Conservation (phyloP, 1,139 yeast species). For the Pichia kudriavzevii region DNA sequence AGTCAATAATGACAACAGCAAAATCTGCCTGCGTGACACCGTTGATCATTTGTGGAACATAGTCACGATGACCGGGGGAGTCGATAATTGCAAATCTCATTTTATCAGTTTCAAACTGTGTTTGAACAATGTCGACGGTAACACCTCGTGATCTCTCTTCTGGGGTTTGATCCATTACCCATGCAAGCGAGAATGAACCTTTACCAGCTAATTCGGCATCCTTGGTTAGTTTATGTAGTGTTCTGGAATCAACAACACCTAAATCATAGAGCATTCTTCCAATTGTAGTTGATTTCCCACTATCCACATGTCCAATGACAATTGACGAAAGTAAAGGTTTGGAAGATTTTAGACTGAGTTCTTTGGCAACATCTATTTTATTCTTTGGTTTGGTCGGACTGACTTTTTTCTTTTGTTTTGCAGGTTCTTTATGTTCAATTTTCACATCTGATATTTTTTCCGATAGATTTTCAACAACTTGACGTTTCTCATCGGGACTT, state of each 20-base stretch:
- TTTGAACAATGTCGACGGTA: conserved; percentile 83
- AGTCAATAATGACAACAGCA: conserved; percentile 69
- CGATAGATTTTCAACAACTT: conserved; percentile 31
- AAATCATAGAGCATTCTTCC: conserved; percentile 80
- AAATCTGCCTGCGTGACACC: conserved; percentile 88
- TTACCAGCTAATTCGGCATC: conserved; percentile 84
- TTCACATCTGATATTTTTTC: conserved; percentile 23
- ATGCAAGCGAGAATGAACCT: conserved; percentile 89
- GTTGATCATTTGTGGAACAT: conserved; percentile 97
- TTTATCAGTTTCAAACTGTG: conserved; percentile 62
- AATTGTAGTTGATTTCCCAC: conserved; percentile 93
- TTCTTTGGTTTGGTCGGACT: conserved; percentile 35
- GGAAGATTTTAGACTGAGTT: conserved; percentile 32
- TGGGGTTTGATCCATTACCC: conserved; percentile 94
- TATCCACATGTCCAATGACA: conserved; percentile 94
- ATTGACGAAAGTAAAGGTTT: conserved; percentile 74
- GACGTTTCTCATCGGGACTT: conserved; percentile 78
- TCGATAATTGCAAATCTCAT: conserved; percentile 82
- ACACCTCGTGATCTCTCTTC: conserved; percentile 91
- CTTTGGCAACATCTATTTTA: conserved; percentile 35
- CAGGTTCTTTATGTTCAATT: conserved; percentile 12
- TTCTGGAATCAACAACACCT: conserved; percentile 71
- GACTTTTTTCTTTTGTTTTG: conserved; percentile 23
- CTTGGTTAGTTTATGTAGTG: conserved; percentile 66
- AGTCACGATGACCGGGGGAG: conserved; percentile 97